phyloP scores from a whole-genome alignment of 257 asterid species.

The Leonotis leonurus region DNA sequence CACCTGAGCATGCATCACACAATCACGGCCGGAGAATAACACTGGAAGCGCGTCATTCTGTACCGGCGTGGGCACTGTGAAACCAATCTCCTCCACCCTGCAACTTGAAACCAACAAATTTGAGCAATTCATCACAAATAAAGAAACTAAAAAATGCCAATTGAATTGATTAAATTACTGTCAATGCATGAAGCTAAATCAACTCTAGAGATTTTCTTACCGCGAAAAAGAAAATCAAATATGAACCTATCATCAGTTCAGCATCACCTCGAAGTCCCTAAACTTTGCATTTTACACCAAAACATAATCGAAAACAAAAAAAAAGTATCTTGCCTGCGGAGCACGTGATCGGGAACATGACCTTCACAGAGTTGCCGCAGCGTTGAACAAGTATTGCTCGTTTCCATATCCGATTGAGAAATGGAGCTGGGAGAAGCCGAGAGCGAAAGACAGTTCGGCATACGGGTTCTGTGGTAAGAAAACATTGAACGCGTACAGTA shows the following conservation, averaged over 20 bases:
- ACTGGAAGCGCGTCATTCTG: conserved; percentile 74
- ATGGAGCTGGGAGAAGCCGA: conserved; percentile 39
- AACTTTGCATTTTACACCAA: neutral
- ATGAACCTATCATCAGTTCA: neutral
- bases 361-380: conserved; percentile 60
- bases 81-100: conserved; percentile 93
- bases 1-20: conserved; percentile 95
- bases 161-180: neutral
- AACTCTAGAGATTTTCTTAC: neutral
- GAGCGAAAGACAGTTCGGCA: conserved; percentile 16
- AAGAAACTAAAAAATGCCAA: neutral
- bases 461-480: conserved; percentile 3
- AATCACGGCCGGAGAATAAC: conserved; percentile 72
- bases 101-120: conserved; percentile 14
- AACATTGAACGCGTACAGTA: neutral
- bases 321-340: conserved; percentile 53
- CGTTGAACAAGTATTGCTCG: conserved; percentile 17
- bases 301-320: neutral
- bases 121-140: neutral
- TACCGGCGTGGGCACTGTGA: conserved; percentile 52
- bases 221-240: conserved; percentile 1
- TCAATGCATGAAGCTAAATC: neutral
- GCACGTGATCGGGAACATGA: conserved; percentile 78
- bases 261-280: neutral
- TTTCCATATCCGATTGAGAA: conserved; percentile 14